Evolutionary conservation across 306 rosid species (phyloP), one percentile per base, ranked within the genome.

Genomic region (Fragaria nilgerrensis): DNA sequence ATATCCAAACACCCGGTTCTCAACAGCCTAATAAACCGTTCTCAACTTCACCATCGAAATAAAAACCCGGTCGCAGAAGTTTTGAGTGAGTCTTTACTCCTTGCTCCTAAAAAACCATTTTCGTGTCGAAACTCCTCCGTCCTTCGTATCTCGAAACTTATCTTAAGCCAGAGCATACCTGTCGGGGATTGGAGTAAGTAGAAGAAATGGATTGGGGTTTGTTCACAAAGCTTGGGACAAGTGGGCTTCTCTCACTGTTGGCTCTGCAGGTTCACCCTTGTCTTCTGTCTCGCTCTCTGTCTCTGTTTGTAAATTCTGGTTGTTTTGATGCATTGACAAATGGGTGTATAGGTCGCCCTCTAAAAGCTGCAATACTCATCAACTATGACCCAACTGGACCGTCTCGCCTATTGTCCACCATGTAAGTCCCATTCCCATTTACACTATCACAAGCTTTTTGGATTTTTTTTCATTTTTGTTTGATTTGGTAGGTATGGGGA

Each of bases 341-440:
- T 87, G 82, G 82, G 68, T 39, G 64, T 36, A 93, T 50, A 50
- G 96, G 76, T 36, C 82, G 83, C 82, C 80, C 87, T 68, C 39
- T 90, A 78, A 86, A 89, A 79, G 92, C 90, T 75, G 90, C 89
- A 79, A 22, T 90, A 83, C 79, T 85, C 78, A 80, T 90, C 65
- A 90, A 94, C 76, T 82, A 82, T 70, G 90, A 89, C 61, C 97
- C 90, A 56, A 83, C 84, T 29, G 94, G 90, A 79, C 88, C 89
- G 3, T 89, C 91, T 73, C 85, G 85, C 65, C 81, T 88, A 80
- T 77, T 90, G 76, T 94, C 98, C 44, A 92, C 90, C 63, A 82
- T 94, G 98, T 94, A 84, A 87, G 90, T 66, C 49, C 22, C 20
- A 77, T 61, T 37, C 41, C 41, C 29, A 0, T 25, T 25, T 25